Evolutionary conservation across 495 filamentous ascomycete genomes (phyloP), one percentile per base, ranked within the genome.

Genomic region (Neurospora terricola): DNA sequence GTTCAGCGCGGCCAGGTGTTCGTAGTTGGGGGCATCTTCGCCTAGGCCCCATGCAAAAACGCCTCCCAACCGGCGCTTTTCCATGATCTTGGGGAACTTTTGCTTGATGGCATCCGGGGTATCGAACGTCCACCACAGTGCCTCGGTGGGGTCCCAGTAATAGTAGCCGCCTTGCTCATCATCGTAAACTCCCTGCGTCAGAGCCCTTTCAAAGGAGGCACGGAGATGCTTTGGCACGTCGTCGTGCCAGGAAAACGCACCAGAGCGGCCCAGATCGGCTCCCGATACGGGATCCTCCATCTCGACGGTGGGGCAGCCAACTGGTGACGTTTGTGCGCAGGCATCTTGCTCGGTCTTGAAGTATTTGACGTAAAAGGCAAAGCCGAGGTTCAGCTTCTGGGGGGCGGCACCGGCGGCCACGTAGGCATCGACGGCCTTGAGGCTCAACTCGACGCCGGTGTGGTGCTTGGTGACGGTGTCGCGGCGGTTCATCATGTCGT

Each of bases 61-160:
- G 23, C 91, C 91, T 5, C 91, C 92, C 3, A 94, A 76, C 30
- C 83, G 81, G 77, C 86, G 88, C 70, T 82, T 82, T 18, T 84
- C 80, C 36, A 93, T 82, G 59, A 93, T 88, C 0, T 85, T 78
- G 34, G 82, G 84, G 74, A 92, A 90, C 82, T 93, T 94, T 73
- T 85, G 84, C 43, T 78, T 76, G 62, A 94, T 89, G 21, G 88
- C 81, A 12, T 84, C 84, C 2, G 89, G 84, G 0, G 90, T 92
- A 76, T 94, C 91, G 86, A 91, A 93, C 5, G 88, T 90, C 91
- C 92, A 93, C 87, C 90, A 93, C 39, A 92, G 77, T 72, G 87
- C 82, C 38, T 86, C 83, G 4, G 85, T 76, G 3, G 74, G 74
- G 74, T 93, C 92, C 83, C 86, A 91, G 79, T 90, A 92, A 75